phyloP scores from a whole-genome alignment of 805 yeast species.

The Saturnispora silvae region DNA sequence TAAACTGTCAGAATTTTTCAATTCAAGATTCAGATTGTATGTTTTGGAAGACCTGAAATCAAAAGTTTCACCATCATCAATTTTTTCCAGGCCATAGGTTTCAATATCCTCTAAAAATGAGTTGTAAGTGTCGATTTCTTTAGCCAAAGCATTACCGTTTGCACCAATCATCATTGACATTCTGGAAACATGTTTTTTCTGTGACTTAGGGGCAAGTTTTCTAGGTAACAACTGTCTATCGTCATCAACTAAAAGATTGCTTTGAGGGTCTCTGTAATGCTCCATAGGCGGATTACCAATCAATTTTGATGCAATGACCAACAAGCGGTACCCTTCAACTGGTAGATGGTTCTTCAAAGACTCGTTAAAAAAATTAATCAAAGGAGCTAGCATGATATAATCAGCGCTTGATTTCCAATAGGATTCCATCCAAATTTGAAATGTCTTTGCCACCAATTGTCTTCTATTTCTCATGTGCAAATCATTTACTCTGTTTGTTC shows the following conservation, averaged over 20 bases:
- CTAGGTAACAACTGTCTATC: slow-evolving; percentile 43
- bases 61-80: slow-evolving; percentile 10
- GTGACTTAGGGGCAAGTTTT: slow-evolving; percentile 31
- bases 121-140: slow-evolving; percentile 24
- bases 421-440: slow-evolving; percentile 81
- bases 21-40: slow-evolving; percentile 21
- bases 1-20: slow-evolving; percentile 19
- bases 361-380: slow-evolving; percentile 73
- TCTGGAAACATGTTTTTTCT: slow-evolving; percentile 22
- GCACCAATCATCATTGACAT: slow-evolving; percentile 14
- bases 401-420: slow-evolving; percentile 70
- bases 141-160: slow-evolving; percentile 15
- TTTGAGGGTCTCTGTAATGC: slow-evolving; percentile 23
- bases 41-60: slow-evolving; percentile 18
- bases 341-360: slow-evolving; percentile 55
- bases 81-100: slow-evolving; percentile 21
- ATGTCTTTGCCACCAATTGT: slow-evolving; percentile 53
- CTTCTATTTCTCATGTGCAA: slow-evolving; percentile 46
- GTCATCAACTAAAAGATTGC: slow-evolving; percentile 27
- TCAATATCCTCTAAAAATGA: slow-evolving; percentile 27
- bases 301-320: slow-evolving; percentile 53
- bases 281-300: slow-evolving; percentile 45
- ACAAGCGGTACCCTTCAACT: slow-evolving; percentile 48
- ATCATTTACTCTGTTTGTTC: slow-evolving; percentile 2
- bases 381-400: slow-evolving; percentile 49